Evolutionary conservation across 768 basidiomycete genomes (phyloP).

Genomic region (Kwoniella europaea): DNA sequence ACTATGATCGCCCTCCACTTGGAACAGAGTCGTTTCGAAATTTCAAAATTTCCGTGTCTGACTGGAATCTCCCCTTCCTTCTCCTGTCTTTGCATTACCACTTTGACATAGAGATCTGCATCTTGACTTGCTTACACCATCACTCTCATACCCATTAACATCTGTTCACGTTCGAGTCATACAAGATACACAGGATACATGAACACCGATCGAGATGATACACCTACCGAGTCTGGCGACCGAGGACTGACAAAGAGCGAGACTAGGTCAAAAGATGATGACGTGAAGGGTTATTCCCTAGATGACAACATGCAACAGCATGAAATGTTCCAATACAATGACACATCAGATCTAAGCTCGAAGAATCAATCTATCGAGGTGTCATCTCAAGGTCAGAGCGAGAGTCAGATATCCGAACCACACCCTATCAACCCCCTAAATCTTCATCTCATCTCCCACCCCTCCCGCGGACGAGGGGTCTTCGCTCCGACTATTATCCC

Average conservation of each 20-base stretch:
- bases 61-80: background rate
- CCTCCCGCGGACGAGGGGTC: constrained; percentile 57
- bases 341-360: background rate
- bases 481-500: constrained; percentile 66
- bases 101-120: background rate
- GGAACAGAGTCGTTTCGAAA: background rate
- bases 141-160: background rate
- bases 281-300: background rate
- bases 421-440: constrained; percentile 50
- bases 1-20: background rate
- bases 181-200: background rate
- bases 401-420: background rate
- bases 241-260: background rate
- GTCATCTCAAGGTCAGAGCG: background rate
- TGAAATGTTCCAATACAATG: background rate
- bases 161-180: background rate
- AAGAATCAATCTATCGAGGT: too few relatives aligned
- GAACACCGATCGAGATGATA: background rate
- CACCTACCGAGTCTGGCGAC: background rate
- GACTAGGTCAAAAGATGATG: background rate
- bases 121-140: background rate
- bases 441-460: constrained; percentile 48
- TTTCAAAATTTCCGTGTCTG: background rate
- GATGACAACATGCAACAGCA: background rate
- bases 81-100: background rate